phyloP scores from a whole-genome alignment of 192 early-diverging fungal genomes.

The Backusella macrospora region DNA sequence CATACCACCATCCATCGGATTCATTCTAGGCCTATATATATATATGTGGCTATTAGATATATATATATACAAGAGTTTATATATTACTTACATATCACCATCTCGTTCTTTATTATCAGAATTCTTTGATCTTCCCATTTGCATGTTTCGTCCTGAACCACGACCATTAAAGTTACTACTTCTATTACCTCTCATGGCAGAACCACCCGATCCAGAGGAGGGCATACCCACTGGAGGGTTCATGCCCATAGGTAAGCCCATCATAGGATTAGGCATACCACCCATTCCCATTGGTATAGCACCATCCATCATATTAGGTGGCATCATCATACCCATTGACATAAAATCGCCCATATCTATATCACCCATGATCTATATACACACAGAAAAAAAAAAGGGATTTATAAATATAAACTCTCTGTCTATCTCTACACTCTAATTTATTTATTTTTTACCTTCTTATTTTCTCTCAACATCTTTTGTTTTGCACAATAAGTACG shows the following conservation, averaged over 20 bases:
- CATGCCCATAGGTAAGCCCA: conserved; percentile 36
- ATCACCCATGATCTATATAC: conserved; percentile 43
- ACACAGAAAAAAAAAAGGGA: background rate
- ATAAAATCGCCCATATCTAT: conserved; percentile 52
- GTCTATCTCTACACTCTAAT: background rate
- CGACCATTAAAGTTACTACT: background rate
- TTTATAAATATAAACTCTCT: background rate
- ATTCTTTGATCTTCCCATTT: conserved; percentile 23
- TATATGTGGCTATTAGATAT: too few species aligned
- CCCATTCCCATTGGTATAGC: conserved; percentile 39
- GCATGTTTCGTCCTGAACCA: conserved; percentile 18
- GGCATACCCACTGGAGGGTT: background rate
- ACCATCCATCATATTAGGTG: conserved; percentile 44
- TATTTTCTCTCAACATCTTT: conserved; percentile 79
- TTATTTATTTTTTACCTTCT: conserved; percentile 19
- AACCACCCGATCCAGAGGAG: background rate
- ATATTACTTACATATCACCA: conserved; percentile 18
- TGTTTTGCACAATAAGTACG: conserved; percentile 93
- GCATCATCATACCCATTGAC: conserved; percentile 49
- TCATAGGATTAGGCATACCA: conserved; percentile 43
- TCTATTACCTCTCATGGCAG: conserved; percentile 12
- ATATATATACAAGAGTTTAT: background rate
- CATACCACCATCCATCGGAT: conserved; percentile 22
- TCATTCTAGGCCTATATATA: conserved; percentile 12
- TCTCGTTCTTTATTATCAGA: conserved; percentile 19